Conservation (phyloP, 2,329 filamentous ascomycete genomes). For the Sporothrix mexicana region DNA sequence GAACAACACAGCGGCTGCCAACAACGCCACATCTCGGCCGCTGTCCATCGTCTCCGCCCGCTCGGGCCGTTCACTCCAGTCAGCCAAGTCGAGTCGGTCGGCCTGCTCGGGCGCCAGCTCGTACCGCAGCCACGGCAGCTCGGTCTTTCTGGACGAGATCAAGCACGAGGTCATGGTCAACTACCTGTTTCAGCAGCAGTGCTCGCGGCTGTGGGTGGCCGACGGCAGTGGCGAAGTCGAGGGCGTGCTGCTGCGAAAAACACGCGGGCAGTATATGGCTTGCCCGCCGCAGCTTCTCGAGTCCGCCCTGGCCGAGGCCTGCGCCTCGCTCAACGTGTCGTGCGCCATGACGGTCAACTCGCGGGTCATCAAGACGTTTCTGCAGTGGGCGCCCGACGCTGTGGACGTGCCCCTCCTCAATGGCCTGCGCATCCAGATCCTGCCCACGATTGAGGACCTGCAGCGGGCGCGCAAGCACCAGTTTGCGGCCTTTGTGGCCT, state of each 20-base stretch:
- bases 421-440: slow-evolving; percentile 76
- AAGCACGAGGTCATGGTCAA: slow-evolving; percentile 85
- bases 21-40: slow-evolving; percentile 53
- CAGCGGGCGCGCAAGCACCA: slow-evolving; percentile 76
- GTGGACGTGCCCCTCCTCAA: slow-evolving; percentile 78
- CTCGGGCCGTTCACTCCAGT: slow-evolving; percentile 54
- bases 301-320: slow-evolving; percentile 68
- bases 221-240: slow-evolving; percentile 71
- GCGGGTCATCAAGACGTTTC: slow-evolving; percentile 76
- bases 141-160: slow-evolving; percentile 70
- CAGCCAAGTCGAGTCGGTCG: slow-evolving; percentile 52
- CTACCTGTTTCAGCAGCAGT: slow-evolving; percentile 81
- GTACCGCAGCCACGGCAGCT: slow-evolving; percentile 54
- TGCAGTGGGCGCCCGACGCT: slow-evolving; percentile 74
- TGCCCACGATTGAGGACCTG: slow-evolving; percentile 74
- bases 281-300: slow-evolving; percentile 69
- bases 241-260: slow-evolving; percentile 74
- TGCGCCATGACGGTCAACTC: slow-evolving; percentile 83
- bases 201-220: slow-evolving; percentile 73
- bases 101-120: slow-evolving; percentile 48
- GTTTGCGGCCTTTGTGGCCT: slow-evolving; percentile 78
- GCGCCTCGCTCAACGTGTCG: slow-evolving; percentile 73
- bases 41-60: slow-evolving; percentile 58
- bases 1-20: neutral
- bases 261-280: slow-evolving; percentile 71